Conservation (phyloP, 495 filamentous ascomycete species). For the Penicillium diatomitis region DNA sequence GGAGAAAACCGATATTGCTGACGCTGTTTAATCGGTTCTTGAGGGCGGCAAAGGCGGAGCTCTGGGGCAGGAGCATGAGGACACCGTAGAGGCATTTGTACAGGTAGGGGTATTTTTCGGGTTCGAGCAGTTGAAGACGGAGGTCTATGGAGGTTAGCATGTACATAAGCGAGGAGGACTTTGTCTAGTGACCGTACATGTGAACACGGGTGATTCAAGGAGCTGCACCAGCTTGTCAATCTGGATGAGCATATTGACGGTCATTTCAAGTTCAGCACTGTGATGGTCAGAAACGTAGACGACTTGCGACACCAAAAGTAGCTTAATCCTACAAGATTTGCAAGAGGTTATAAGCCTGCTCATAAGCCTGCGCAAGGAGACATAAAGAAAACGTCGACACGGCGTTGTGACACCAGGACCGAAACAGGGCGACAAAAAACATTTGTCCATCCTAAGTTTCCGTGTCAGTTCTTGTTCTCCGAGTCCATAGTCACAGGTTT, state of each 20-base stretch:
- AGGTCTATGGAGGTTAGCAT: conserved; percentile 51
- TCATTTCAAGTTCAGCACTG: conserved; percentile 97
- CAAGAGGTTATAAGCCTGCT: conserved; percentile 92
- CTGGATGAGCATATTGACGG: conserved; percentile 96
- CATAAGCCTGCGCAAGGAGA: conserved; percentile 93
- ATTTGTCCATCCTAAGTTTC: conserved; percentile 70
- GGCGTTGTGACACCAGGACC: conserved; percentile 97
- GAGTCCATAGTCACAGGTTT: not conserved
- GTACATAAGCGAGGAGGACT: too few species aligned
- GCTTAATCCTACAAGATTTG: conserved; percentile 72
- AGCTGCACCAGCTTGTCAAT: conserved; percentile 98
- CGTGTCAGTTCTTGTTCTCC: conserved; percentile 5
- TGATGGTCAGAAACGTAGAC: conserved; percentile 26
- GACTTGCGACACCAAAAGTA: not conserved
- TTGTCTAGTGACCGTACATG: conserved; percentile 47
- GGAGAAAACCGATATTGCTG: conserved; percentile 91
- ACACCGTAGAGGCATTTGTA: conserved; percentile 98
- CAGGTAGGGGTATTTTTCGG: conserved; percentile 88
- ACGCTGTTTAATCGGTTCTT: conserved; percentile 97
- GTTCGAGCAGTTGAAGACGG: conserved; percentile 93
- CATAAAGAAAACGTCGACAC: conserved; percentile 97
- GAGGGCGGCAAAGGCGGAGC: conserved; percentile 88
- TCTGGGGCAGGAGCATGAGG: conserved; percentile 95
- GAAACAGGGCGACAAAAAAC: conserved; percentile 90
- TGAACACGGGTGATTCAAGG: conserved; percentile 95